These are phyloP conservation scores for Cryomyces minteri DNA, from an alignment of 495 filamentous ascomycete genomes.

Conservation along the genomic window DNA sequence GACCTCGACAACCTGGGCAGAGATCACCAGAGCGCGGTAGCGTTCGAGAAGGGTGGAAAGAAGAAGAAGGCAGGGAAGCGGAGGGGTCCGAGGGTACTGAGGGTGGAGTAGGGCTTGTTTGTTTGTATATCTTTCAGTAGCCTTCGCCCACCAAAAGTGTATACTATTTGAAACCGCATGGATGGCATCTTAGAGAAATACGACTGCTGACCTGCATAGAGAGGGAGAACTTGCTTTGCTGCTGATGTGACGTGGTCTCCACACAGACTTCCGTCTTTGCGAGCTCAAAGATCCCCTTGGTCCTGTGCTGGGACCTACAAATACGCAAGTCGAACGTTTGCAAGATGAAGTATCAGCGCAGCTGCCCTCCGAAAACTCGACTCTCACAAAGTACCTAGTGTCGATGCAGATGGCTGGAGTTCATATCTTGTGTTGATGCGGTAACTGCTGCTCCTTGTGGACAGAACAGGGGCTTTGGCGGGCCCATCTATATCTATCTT, in stretches of 20 bases:
- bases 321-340: too few species aligned
- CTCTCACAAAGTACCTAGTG: too few species aligned
- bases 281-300: not conserved
- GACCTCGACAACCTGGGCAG: slow-evolving; percentile 90
- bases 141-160: not conserved
- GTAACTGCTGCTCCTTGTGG: too few species aligned
- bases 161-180: not conserved
- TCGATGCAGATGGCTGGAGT: too few species aligned
- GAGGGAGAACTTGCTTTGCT: not conserved
- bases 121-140: not conserved
- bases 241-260: not conserved
- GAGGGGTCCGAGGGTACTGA: slow-evolving; percentile 60
- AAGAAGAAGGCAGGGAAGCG: slow-evolving; percentile 74
- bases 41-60: slow-evolving; percentile 87
- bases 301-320: not conserved
- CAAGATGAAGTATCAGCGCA: too few species aligned
- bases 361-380: too few species aligned
- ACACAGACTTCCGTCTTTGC: not conserved
- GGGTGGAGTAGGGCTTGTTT: slow-evolving; percentile 47
- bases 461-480: too few species aligned
- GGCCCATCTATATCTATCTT: too few species aligned
- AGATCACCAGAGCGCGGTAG: slow-evolving; percentile 65
- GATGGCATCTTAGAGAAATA: not conserved
- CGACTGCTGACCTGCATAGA: not conserved
- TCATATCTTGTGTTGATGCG: too few species aligned